Evolutionary conservation across 805 yeast genomes (phyloP), one percentile per base, ranked within the genome.

Genomic region (Candida stauntonica): DNA sequence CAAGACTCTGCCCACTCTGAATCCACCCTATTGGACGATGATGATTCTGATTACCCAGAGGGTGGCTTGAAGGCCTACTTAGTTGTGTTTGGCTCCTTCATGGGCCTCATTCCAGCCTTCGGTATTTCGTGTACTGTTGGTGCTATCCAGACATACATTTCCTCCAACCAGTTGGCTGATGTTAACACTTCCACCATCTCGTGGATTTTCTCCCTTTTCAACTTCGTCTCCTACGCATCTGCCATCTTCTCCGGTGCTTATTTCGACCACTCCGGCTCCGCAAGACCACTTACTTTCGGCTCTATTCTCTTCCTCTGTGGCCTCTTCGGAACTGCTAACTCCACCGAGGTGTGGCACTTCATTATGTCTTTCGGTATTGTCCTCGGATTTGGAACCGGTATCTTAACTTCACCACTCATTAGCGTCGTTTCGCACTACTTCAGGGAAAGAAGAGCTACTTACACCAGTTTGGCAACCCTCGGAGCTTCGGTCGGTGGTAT

Each of bases 401-500:
- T 79, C 24, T 64, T 80, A 24, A 71, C 77, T 61, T 70, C 79
- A 7, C 86, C 87, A 0, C 55, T 77, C 26, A 66, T 81, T 3
- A 73, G 84, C 6, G 77, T 75, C 14, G 68, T 80, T 1, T 75
- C 79, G 18, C 86, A 82, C 43, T 82, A 85, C 81, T 82, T 81
- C 55, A 60, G 66, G 27, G 61, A 58, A 24, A 78, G 67, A 48
- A 64, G 88, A 49, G 88, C 81, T 1, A 64, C 68, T 42, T 81
- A 79, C 1, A 62, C 68, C 12, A 72, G 77, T 17, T 42, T 68
- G 1, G 74, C 77, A 0, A 69, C 74, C 3, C 62, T 68, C 39
- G 80, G 81, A 15, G 81, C 80, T 2, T 72, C 78, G 4, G 38
- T 76, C 15, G 82, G 81, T 17, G 82, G 81, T 29, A 62, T 75